A percentile compares a stretch with the other conserved stretches of the same genome.
phyloP scores from a whole-genome alignment of 352 stramenopile genomes.

The Phytophthora cajani region DNA sequence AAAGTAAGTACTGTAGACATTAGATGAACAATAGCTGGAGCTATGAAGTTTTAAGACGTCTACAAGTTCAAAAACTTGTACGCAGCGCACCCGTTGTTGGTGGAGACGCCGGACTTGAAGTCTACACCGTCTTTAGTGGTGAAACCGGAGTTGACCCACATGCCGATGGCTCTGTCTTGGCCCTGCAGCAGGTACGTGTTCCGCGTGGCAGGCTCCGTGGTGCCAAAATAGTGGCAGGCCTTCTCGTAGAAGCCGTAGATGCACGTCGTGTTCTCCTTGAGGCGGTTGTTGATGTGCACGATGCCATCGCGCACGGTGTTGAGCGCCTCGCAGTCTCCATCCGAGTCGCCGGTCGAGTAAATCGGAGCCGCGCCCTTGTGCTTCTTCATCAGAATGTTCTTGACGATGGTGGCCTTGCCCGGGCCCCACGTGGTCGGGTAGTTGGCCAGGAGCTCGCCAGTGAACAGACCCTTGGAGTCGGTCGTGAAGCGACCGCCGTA shows the following conservation, averaged over 20 bases:
- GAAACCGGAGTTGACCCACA: conserved; percentile 58
- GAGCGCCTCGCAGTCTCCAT: conserved; percentile 55
- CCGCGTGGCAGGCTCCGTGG: conserved; percentile 33
- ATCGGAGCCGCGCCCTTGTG: conserved; percentile 48
- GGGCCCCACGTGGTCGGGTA: conserved; percentile 65
- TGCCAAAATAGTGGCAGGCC: conserved; percentile 45
- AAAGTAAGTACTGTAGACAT: too few relatives aligned
- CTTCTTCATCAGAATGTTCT: conserved; percentile 44
- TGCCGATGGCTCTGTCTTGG: conserved; percentile 54
- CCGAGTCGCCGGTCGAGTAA: conserved; percentile 34
- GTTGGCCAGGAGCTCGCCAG: conserved; percentile 38
- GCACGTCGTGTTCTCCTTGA: conserved; percentile 45
- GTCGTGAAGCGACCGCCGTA: conserved; percentile 53
- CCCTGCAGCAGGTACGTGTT: conserved; percentile 60
- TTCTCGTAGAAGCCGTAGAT: conserved; percentile 60
- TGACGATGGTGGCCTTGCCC: conserved; percentile 51
- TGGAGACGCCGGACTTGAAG: conserved; percentile 42
- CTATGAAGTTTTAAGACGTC: background rate
- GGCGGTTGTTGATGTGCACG: conserved; percentile 58
- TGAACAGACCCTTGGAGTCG: conserved; percentile 37
- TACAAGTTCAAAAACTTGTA: conserved; percentile 37
- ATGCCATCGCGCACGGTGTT: conserved; percentile 52
- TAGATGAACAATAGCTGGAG: background rate
- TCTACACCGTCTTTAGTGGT: conserved; percentile 47
- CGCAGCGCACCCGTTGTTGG: conserved; percentile 33